Evolutionary conservation across 2,329 filamentous ascomycete species (phyloP), one percentile per base, ranked within the genome.

Genomic region (Arthrobotrys pseudoclavata): DNA sequence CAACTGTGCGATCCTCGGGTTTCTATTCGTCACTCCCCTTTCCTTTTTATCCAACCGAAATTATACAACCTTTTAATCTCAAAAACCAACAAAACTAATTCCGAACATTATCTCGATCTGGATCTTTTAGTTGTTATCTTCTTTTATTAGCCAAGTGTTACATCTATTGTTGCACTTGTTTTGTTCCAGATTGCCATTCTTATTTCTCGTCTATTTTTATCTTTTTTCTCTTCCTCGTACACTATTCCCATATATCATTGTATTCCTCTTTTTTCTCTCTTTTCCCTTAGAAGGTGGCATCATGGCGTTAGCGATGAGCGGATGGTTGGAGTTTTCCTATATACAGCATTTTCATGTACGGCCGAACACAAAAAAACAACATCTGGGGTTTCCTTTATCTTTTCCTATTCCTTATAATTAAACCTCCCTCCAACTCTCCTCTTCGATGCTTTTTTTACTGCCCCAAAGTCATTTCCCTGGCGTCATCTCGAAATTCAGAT

Each of bases 251-350:
- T 63, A 37, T 48, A 48, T 61, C 40, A 22, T 61, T 63, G 40
- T 53, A 64, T 70, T 68, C 20, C 48, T 37, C 67, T 69, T 79
- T 76, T 50, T 57, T 22, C 10, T n/a, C n/a, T 31, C 47, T 45
- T 63, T 72, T 76, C 69, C 24, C 52, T 53, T 78, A 79, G 64
- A 72, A 79, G 67, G 68, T 76, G 67, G 68, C 67, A 69, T 74
- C 72, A 76, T 76, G 68, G 62, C 62, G 69, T 79, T 72, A 77
- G 67, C 74, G 67, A 77, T 77, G 74, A 77, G 74, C 67, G 74
- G 74, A 76, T 68, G 74, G 74, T 71, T 77, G 74, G 74, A 77
- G 74, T 77, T 77, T 70, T 74, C 79, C 67, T 71, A 57, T 75
- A 62, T 70, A 64, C 63, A 71, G 74, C 67, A 71, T 77, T 55